These are phyloP conservation scores for Blepharisma stoltei DNA, from an alignment of 73 alveolate species.

Conservation along the genomic window DNA sequence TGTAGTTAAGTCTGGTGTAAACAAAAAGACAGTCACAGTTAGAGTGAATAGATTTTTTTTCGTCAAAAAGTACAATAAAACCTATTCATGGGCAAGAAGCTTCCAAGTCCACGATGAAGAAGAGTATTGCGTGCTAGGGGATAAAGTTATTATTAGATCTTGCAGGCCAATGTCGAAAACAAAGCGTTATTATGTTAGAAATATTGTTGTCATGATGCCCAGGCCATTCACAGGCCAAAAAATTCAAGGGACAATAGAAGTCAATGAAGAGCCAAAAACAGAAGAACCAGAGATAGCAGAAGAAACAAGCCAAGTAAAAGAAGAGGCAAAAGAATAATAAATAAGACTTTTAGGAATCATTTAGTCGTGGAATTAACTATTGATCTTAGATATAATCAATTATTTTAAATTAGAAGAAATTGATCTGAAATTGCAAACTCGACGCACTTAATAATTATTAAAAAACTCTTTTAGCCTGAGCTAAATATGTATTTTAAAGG, in stretches of 20 bases:
- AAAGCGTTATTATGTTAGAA: constrained; percentile 47
- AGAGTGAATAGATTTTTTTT: constrained; percentile 27
- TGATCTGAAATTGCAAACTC: too few relatives aligned
- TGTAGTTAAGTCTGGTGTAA: constrained; percentile 51
- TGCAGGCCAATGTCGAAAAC: constrained; percentile 42
- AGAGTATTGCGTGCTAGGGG: constrained; percentile 62
- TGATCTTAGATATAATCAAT: too few relatives aligned
- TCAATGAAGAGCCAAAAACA: background rate
- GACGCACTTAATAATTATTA: too few relatives aligned
- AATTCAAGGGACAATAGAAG: background rate
- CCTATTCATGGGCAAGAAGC: background rate
- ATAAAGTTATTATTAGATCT: constrained; percentile 52
- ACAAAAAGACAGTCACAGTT: constrained; percentile 63
- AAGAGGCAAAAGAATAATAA: background rate
- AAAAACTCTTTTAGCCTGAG: too few relatives aligned
- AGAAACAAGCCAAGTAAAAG: background rate
- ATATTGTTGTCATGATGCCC: constrained; percentile 51
- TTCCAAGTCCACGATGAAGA: constrained; percentile 65
- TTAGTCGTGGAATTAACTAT: too few relatives aligned
- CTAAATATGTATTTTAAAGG: too few relatives aligned
- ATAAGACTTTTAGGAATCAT: too few relatives aligned
- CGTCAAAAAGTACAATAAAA: constrained; percentile 22
- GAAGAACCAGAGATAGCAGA: background rate
- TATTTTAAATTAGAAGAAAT: too few relatives aligned
- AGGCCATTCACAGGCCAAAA: constrained; percentile 19